phyloP scores from a whole-genome alignment of 2,329 filamentous ascomycete genomes.

The Simplicillium sp. region DNA sequence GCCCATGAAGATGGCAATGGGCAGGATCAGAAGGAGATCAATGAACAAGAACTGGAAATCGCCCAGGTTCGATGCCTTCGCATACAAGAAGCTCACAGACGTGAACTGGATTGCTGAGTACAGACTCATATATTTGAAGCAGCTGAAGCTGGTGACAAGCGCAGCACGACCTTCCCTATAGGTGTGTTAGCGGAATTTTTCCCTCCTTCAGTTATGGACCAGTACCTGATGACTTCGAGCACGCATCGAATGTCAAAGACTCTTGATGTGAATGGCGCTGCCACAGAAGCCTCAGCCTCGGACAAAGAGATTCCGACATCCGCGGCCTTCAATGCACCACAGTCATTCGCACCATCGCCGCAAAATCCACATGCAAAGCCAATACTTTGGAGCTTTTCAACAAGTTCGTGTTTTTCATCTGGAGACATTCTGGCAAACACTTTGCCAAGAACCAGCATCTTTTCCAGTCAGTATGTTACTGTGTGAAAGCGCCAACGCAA shows the following conservation, averaged over 20 bases:
- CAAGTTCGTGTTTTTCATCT: slow-evolving; percentile 94
- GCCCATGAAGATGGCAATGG: slow-evolving; percentile 97
- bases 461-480: slow-evolving; percentile 5
- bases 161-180: slow-evolving; percentile 79
- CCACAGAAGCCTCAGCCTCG: slow-evolving; percentile 93
- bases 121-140: slow-evolving; percentile 99
- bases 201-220: slow-evolving; percentile 8
- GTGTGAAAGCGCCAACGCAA: background rate
- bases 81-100: slow-evolving; percentile 92
- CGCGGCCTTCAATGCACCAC: slow-evolving; percentile 89
- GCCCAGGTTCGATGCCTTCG: slow-evolving; percentile 84
- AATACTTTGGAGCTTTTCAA: slow-evolving; percentile 93
- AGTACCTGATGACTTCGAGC: slow-evolving; percentile 72
- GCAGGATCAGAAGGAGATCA: slow-evolving; percentile 82
- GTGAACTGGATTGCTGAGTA: slow-evolving; percentile 99
- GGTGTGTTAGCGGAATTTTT: slow-evolving; percentile 12
- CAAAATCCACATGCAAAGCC: slow-evolving; percentile 96
- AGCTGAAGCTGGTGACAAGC: slow-evolving; percentile 96
- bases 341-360: slow-evolving; percentile 95
- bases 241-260: slow-evolving; percentile 97
- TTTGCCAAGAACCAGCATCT: slow-evolving; percentile 86
- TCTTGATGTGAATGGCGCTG: slow-evolving; percentile 93
- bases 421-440: slow-evolving; percentile 98
- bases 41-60: slow-evolving; percentile 99
- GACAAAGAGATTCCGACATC: slow-evolving; percentile 96